Percentiles rank a stretch among this genome's conserved stretches.
These are phyloP conservation scores for Globisporangium paddicum DNA, from an alignment of 352 stramenopile genomes.

Conservation along the genomic window DNA sequence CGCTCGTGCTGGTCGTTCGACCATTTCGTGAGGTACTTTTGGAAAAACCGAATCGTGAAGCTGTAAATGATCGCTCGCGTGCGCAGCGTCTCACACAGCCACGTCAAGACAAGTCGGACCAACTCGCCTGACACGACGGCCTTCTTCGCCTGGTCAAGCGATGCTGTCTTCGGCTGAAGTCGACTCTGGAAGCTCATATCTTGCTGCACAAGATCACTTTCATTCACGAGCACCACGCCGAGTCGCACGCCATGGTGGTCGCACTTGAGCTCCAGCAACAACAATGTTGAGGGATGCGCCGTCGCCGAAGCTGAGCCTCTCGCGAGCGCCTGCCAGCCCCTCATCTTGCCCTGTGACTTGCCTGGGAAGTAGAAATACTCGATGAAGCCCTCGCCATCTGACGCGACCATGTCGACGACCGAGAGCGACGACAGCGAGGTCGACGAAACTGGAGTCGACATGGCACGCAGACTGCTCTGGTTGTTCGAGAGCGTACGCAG, in stretches of 20 bases:
- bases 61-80: slow-evolving; percentile 63
- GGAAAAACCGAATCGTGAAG: slow-evolving; percentile 76
- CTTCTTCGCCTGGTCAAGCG: slow-evolving; percentile 10
- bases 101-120: slow-evolving; percentile 42
- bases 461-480: slow-evolving; percentile 5
- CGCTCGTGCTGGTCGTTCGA: slow-evolving; percentile 28
- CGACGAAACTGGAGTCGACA: neutral
- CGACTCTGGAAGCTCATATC: slow-evolving; percentile 52
- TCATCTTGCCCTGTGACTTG: slow-evolving; percentile 21
- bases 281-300: slow-evolving; percentile 20
- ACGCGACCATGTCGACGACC: slow-evolving; percentile 24
- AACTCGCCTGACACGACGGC: slow-evolving; percentile 26
- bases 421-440: slow-evolving; percentile 19
- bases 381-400: slow-evolving; percentile 46
- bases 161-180: slow-evolving; percentile 1
- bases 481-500: slow-evolving; percentile 35
- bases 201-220: slow-evolving; percentile 60
- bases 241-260: slow-evolving; percentile 67
- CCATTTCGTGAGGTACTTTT: slow-evolving; percentile 65
- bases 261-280: slow-evolving; percentile 71
- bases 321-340: slow-evolving; percentile 19
- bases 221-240: slow-evolving; percentile 51
- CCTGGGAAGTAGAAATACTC: slow-evolving; percentile 63
- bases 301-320: slow-evolving; percentile 7
- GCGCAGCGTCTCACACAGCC: slow-evolving; percentile 46